Evolutionary conservation across 1,139 yeast species (phyloP).

Genomic region (Yamadazyma taylorii): DNA sequence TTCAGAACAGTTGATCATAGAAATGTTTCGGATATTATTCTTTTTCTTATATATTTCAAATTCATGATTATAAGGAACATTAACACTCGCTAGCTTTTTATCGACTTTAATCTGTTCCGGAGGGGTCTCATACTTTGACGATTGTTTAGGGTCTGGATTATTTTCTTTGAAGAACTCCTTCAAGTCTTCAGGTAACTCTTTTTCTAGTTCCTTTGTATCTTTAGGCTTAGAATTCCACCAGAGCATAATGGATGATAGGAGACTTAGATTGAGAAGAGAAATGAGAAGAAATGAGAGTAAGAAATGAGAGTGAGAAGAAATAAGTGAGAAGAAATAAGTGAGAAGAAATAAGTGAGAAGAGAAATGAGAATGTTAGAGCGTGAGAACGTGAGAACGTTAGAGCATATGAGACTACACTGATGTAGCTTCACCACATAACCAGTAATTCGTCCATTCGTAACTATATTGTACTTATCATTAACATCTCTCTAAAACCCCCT

Average conservation of each 20-base stretch:
- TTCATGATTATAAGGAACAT: constrained; percentile 23
- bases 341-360: too few species aligned
- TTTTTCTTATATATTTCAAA: constrained; percentile 34
- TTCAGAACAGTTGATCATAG: constrained; percentile 44
- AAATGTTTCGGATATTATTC: constrained; percentile 26
- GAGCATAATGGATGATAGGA: constrained; percentile 5
- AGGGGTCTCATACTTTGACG: constrained; percentile 25
- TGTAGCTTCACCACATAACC: too few species aligned
- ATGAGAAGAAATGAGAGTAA: neutral
- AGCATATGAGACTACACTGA: too few species aligned
- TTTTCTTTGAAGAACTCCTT: constrained; percentile 33
- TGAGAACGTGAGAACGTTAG: too few species aligned
- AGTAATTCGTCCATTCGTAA: neutral
- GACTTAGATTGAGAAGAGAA: neutral
- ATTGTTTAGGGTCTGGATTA: constrained; percentile 31
- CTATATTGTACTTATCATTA: neutral
- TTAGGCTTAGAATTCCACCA: constrained; percentile 19
- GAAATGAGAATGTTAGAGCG: too few species aligned
- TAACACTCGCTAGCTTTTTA: constrained; percentile 21
- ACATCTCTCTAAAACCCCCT: constrained; percentile 34
- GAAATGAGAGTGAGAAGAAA: neutral
- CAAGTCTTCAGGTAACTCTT: constrained; percentile 33
- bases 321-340: too few species aligned
- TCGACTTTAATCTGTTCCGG: constrained; percentile 32
- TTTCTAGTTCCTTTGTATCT: constrained; percentile 26